A percentile compares a stretch with the other conserved stretches of the same genome.
These are phyloP conservation scores for Paramecium tetraurelia DNA, from an alignment of 73 alveolate species.

Conservation along the genomic window DNA sequence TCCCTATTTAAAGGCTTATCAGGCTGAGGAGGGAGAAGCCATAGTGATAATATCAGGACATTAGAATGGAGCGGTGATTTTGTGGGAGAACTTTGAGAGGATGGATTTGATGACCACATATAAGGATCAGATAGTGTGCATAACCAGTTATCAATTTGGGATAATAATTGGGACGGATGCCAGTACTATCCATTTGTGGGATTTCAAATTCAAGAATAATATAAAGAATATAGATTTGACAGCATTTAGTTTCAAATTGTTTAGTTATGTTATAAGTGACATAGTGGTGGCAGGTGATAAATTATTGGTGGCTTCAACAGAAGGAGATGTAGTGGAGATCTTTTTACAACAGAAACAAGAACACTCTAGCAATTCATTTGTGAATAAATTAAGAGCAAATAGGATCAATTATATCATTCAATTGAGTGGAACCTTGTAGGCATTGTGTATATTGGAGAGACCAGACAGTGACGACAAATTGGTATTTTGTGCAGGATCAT, in stretches of 20 bases:
- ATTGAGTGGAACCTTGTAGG: slow-evolving; percentile 54
- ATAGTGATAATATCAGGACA: slow-evolving; percentile 55
- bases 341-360: slow-evolving; percentile 45
- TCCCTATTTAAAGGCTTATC: slow-evolving; percentile 48
- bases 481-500: slow-evolving; percentile 63
- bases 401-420: slow-evolving; percentile 51
- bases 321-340: slow-evolving; percentile 60
- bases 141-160: slow-evolving; percentile 50
- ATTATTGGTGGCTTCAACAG: slow-evolving; percentile 48
- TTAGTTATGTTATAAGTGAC: slow-evolving; percentile 60
- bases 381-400: slow-evolving; percentile 55
- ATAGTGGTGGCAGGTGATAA: slow-evolving; percentile 62
- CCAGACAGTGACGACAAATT: slow-evolving; percentile 65
- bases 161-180: slow-evolving; percentile 62
- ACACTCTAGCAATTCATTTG: slow-evolving; percentile 51
- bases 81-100: slow-evolving; percentile 57
- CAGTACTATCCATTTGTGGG: slow-evolving; percentile 53
- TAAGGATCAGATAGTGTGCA: slow-evolving; percentile 50
- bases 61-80: slow-evolving; percentile 44
- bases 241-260: slow-evolving; percentile 56
- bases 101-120: slow-evolving; percentile 21
- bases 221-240: slow-evolving; percentile 57
- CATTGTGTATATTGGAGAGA: slow-evolving; percentile 59
- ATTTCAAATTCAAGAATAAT: slow-evolving; percentile 47
- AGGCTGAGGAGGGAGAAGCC: slow-evolving; percentile 47